These are phyloP conservation scores for Coniferiporia weirii DNA, from an alignment of 1,284 basidiomycete genomes.

Conservation along the genomic window DNA sequence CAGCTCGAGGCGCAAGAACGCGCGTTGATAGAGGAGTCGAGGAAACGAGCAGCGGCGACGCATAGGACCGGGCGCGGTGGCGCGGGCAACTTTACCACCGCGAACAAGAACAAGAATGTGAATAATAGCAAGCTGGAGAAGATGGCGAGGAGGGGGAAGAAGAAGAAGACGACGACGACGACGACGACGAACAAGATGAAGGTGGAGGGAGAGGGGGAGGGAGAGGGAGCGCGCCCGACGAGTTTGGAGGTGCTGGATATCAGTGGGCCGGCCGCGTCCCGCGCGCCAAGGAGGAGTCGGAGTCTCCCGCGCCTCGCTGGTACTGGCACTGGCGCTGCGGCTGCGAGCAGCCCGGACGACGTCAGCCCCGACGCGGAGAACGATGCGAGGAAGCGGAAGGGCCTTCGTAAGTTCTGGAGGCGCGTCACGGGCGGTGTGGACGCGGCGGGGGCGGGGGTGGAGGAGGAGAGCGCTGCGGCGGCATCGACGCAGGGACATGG, in stretches of 20 bases:
- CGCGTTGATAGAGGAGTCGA: slow-evolving; percentile 5
- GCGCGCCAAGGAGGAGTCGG: background rate
- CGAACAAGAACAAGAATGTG: background rate
- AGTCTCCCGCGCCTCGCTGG: background rate
- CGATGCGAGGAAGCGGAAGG: background rate
- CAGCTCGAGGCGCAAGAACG: slow-evolving; percentile 10
- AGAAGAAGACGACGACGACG: background rate
- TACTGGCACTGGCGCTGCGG: background rate
- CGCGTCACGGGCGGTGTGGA: background rate
- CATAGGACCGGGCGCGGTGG: slow-evolving; percentile 9
- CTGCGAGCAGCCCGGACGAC: background rate
- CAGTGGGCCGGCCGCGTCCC: background rate
- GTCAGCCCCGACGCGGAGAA: too few species aligned
- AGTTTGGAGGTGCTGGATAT: background rate
- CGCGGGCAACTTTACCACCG: slow-evolving; percentile 2
- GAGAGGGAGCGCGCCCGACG: too few species aligned
- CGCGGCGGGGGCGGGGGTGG: too few species aligned
- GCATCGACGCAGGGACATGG: too few species aligned
- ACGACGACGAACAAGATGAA: too few species aligned
- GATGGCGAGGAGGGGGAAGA: background rate
- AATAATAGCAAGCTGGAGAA: background rate
- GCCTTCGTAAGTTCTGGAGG: background rate
- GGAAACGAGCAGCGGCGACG: background rate
- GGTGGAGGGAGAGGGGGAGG: background rate
- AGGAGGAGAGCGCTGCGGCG: too few species aligned